A percentile compares a stretch with the other conserved stretches of the same genome.
Conservation (phyloP, 371 early-diverging fungal genomes). For the Mucor indicus region DNA sequence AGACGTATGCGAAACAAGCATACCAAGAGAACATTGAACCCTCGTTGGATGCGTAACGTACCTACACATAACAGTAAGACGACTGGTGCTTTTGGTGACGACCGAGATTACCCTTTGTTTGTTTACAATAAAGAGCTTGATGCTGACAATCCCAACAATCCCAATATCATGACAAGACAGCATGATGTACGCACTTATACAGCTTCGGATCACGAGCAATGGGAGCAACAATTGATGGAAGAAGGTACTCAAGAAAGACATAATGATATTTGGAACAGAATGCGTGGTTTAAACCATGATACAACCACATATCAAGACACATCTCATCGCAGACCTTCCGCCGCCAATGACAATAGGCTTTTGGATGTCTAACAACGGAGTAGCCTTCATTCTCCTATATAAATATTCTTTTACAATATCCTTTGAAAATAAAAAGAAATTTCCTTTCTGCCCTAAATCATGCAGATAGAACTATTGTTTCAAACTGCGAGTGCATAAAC, state of each 20-base stretch:
- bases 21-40: conserved; percentile 25
- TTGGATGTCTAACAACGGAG: too few species aligned
- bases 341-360: too few species aligned
- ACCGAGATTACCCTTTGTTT: conserved; percentile 37
- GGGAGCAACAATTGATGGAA: conserved; percentile 30
- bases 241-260: conserved; percentile 16
- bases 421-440: too few species aligned
- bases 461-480: too few species aligned
- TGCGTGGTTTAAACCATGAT: conserved; percentile 29
- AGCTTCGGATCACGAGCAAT: conserved; percentile 43
- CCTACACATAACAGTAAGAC: not conserved
- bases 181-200: conserved; percentile 30
- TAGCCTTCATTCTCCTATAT: too few species aligned
- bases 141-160: conserved; percentile 13
- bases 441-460: too few species aligned
- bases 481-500: too few species aligned
- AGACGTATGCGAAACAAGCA: conserved; percentile 14
- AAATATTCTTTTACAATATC: too few species aligned
- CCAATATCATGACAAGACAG: not conserved
- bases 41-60: conserved; percentile 33
- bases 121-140: conserved; percentile 32
- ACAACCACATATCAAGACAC: too few species aligned
- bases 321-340: too few species aligned
- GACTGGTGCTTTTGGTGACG: conserved; percentile 7
- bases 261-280: conserved; percentile 37